Base-by-base conservation (phyloP, 169 alveolate species). In the Eimeria tenella region DNA sequence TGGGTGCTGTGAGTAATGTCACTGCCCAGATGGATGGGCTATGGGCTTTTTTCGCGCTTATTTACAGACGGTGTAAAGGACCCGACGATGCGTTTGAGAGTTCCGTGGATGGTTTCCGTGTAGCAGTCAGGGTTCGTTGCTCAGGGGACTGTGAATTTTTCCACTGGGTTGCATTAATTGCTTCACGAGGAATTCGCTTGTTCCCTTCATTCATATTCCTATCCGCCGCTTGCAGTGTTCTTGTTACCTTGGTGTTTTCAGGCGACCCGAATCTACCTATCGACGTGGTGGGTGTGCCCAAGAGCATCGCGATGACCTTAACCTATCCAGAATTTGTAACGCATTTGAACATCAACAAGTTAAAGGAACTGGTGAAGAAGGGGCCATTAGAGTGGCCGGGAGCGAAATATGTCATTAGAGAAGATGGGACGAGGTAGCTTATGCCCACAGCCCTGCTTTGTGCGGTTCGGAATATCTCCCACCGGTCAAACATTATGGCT, bases 371-470 rank as follows among this genome's bases (percentile, higher is more conserved):
- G 88, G 99, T 99, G 11, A 95, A 98, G 94, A 98, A 98, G 88
- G 99, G 99, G 5, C 99, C 99, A 0, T 97, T 97, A 63, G 98
- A 97, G 87, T 99, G 99, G 98, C 99, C 99, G 19, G 99, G 99
- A 13, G 99, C 99, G 25, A 98, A 98, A 95, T 98, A 97, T 95
- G 98, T 99, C 65, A 97, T 97, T 19, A 97, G 99, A 74, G 98
- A 98, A 86, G 99, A 99, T 90, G 99, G 99, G 13, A 97, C 98
- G 42, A 95, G 98, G 86, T 96, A 93, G 42, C 42, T 31, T 6
- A 56, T 10, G 7, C 25, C 25, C 7, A 10, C n/a, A 11, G 62
- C 58, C 5, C 42, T 10, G 4, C 1, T 31, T 31, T 31, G 42
- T 31, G 42, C 42, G 42, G 42, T 2, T 31, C 42, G 4, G 42